Evolutionary conservation across 2,329 filamentous ascomycete genomes (phyloP).

Genomic region (Fusarium dlaminii): DNA sequence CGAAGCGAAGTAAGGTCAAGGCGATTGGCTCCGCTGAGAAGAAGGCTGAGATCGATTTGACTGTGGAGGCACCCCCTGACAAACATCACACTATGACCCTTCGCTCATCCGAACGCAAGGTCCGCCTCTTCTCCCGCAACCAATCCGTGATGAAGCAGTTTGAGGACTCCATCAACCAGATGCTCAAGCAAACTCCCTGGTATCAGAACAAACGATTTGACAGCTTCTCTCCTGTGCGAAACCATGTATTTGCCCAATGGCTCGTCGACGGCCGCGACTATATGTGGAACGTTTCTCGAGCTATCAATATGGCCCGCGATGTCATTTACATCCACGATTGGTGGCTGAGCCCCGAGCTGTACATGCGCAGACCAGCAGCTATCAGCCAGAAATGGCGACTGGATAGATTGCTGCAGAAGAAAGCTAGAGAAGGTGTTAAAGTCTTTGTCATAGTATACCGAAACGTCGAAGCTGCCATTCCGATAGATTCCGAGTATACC

Average conservation of each 20-base stretch:
- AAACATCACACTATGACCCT: conserved; percentile 88
- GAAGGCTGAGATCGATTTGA: conserved; percentile 57
- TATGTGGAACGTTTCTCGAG: conserved; percentile 99
- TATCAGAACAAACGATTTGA: conserved; percentile 84
- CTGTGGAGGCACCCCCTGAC: conserved; percentile 48
- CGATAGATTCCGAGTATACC: conserved; percentile 98
- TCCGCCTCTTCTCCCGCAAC: conserved; percentile 90
- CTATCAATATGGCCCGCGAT: conserved; percentile 96
- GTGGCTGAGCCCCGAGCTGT: conserved; percentile 97
- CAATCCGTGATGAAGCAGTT: conserved; percentile 92
- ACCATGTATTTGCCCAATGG: conserved; percentile 92
- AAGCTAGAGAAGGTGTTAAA: conserved; percentile 95
- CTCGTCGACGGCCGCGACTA: conserved; percentile 96
- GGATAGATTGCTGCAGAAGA: conserved; percentile 90
- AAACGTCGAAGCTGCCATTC: conserved; percentile 96
- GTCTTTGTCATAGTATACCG: conserved; percentile 98
- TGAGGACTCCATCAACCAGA: conserved; percentile 88
- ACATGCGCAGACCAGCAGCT: conserved; percentile 90
- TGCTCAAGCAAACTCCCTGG: conserved; percentile 87
- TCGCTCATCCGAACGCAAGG: conserved; percentile 90
- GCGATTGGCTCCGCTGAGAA: conserved; percentile 68
- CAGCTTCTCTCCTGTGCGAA: conserved; percentile 91
- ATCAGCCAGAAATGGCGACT: conserved; percentile 99
- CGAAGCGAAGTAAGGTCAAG: conserved; percentile 70
- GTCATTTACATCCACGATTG: conserved; percentile 99